These are phyloP conservation scores for Zygosaccharomyces pseudobailii DNA, from an alignment of 1,139 yeast genomes.

Conservation along the genomic window DNA sequence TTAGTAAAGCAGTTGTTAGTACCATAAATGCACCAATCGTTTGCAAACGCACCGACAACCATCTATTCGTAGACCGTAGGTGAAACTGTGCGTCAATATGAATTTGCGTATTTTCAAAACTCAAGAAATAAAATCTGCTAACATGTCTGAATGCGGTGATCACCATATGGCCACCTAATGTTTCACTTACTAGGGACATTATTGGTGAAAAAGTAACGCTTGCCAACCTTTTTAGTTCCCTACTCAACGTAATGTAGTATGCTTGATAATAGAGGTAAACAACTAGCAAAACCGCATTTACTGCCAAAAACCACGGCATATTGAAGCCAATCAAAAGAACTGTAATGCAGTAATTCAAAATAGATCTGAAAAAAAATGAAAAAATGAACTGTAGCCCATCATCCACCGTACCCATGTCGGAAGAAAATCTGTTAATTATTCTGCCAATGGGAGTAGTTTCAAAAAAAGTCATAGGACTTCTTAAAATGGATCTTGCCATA, in stretches of 20 bases:
- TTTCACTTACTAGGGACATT: constrained; percentile 60
- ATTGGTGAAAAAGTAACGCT: constrained; percentile 55
- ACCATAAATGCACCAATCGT: constrained; percentile 63
- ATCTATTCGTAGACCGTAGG: constrained; percentile 56
- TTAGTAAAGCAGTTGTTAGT: constrained; percentile 52
- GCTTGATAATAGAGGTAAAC: constrained; percentile 50
- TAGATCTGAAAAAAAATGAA: constrained; percentile 41
- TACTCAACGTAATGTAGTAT: constrained; percentile 48
- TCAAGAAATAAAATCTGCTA: constrained; percentile 49
- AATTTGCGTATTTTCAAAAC: constrained; percentile 57
- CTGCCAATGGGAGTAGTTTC: constrained; percentile 82
- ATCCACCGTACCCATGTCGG: constrained; percentile 65
- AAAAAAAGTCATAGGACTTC: constrained; percentile 73
- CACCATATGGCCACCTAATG: constrained; percentile 55
- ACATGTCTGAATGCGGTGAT: constrained; percentile 52
- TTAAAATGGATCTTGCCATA: constrained; percentile 58
- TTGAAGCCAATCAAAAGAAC: constrained; percentile 46
- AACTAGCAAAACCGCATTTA: constrained; percentile 41
- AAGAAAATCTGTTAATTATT: constrained; percentile 62
- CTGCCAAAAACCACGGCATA: constrained; percentile 47
- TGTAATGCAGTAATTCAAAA: constrained; percentile 45
- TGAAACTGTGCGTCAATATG: constrained; percentile 57
- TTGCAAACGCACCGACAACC: constrained; percentile 69
- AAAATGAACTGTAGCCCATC: constrained; percentile 45
- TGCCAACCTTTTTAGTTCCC: constrained; percentile 53